Evolutionary conservation across 306 rosid species (phyloP).

Genomic region (Astragalus glycyphyllos): DNA sequence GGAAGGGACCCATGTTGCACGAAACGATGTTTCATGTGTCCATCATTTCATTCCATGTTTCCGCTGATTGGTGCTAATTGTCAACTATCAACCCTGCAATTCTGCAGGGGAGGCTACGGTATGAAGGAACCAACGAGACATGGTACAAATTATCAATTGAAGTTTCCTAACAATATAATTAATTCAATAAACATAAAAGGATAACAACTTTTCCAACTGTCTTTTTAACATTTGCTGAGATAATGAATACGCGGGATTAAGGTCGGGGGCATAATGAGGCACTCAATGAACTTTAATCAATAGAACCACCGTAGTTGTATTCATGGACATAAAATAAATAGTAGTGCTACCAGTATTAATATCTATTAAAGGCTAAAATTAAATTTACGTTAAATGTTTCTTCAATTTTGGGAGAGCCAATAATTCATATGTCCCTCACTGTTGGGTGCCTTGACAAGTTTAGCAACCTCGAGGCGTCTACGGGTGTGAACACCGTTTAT

Average conservation of each 20-base stretch:
- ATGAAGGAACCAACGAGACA: background rate
- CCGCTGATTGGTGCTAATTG: background rate
- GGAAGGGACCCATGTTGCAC: slow-evolving; percentile 12
- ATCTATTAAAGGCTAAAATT: no score
- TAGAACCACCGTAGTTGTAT: background rate
- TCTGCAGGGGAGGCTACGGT: background rate
- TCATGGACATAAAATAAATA: no score
- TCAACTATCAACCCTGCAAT: background rate
- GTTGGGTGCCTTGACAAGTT: no score
- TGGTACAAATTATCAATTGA: background rate
- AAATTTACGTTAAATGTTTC: no score
- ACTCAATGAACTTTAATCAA: background rate
- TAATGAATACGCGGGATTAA: slow-evolving; percentile 1
- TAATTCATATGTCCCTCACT: no score
- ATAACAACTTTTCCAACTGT: background rate
- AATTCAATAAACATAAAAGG: background rate
- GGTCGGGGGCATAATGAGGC: background rate
- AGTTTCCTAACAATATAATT: slow-evolving; percentile 27
- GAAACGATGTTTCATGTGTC: slow-evolving; percentile 24
- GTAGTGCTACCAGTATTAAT: no score
- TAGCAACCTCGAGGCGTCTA: no score
- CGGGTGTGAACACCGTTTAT: no score
- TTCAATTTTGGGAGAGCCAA: no score
- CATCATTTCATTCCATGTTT: slow-evolving; percentile 30
- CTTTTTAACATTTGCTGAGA: background rate